Conservation (phyloP, 192 early-diverging fungal genomes). For the Funneliformis geosporum region DNA sequence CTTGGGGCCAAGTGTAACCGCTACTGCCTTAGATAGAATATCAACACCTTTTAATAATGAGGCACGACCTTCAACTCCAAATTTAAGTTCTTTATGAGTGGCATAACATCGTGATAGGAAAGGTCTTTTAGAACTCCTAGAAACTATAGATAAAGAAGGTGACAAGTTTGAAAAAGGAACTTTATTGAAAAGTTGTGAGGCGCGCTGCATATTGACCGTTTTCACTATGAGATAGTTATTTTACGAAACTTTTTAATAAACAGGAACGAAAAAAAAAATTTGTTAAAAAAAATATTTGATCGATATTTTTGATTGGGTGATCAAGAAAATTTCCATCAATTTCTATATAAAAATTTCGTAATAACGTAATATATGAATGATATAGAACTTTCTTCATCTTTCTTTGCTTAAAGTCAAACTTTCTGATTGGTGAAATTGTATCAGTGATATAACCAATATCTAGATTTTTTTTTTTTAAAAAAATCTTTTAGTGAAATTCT, state of each 20-base stretch:
- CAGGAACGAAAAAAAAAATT: neutral
- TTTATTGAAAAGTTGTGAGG: constrained; percentile 1
- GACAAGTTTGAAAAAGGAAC: neutral
- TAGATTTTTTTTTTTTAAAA: too few species aligned
- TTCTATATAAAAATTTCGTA: neutral
- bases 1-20: constrained; percentile 99
- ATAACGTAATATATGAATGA: neutral
- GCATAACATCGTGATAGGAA: constrained; percentile 61
- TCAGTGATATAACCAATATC: neutral
- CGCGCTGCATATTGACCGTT: constrained; percentile 9
- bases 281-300: constrained; percentile 2
- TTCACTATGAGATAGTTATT: neutral
- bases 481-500: too few species aligned
- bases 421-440: neutral
- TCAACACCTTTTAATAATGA: constrained; percentile 94
- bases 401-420: neutral
- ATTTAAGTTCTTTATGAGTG: constrained; percentile 96
- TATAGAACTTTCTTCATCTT: neutral
- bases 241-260: neutral
- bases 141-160: constrained; percentile 26
- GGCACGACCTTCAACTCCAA: constrained; percentile 95
- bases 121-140: constrained; percentile 29
- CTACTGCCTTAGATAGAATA: constrained; percentile 95
- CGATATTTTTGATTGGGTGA: constrained; percentile 14
- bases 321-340: constrained; percentile 25